Conservation (phyloP, 768 basidiomycete genomes). For the Clitopilus passeckerianus region DNA sequence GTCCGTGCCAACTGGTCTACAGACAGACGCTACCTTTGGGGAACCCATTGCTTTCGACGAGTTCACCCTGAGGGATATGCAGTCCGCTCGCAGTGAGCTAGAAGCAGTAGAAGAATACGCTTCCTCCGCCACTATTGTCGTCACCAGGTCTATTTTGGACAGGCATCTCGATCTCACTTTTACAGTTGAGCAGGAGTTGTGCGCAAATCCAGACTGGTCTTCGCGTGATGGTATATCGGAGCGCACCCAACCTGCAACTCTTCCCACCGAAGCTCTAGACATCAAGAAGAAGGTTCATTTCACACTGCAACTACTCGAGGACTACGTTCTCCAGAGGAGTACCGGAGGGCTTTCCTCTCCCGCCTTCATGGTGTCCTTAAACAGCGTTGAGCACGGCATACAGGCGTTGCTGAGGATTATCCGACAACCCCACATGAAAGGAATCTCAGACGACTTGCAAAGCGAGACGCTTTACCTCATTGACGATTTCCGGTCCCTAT, state of each 20-base stretch:
- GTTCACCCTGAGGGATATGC: constrained; percentile 23
- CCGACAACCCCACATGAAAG: neutral
- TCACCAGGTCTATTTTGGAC: constrained; percentile 28
- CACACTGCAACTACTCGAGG: neutral
- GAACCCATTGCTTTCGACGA: constrained; percentile 27
- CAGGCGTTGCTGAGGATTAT: neutral
- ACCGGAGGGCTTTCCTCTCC: neutral
- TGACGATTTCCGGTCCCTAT: constrained; percentile 15
- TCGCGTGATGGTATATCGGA: neutral
- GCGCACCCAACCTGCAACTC: neutral
- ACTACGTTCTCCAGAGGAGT: neutral
- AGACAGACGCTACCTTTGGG: constrained; percentile 9
- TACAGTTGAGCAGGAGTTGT: constrained; percentile 18
- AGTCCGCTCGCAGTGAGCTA: constrained; percentile 13
- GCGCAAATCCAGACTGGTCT: neutral
- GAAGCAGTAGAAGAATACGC: constrained; percentile 19
- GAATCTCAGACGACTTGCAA: constrained; percentile 3
- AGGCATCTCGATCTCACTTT: constrained; percentile 21
- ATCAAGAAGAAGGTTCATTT: neutral
- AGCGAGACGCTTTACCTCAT: constrained; percentile 16
- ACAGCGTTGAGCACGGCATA: neutral
- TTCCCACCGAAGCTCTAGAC: neutral
- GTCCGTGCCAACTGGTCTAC: constrained; percentile 20
- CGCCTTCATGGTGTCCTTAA: neutral
- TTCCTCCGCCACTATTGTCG: constrained; percentile 23